Conservation (phyloP, 2,329 filamentous ascomycete species). For the Calonectria pauciramosa region DNA sequence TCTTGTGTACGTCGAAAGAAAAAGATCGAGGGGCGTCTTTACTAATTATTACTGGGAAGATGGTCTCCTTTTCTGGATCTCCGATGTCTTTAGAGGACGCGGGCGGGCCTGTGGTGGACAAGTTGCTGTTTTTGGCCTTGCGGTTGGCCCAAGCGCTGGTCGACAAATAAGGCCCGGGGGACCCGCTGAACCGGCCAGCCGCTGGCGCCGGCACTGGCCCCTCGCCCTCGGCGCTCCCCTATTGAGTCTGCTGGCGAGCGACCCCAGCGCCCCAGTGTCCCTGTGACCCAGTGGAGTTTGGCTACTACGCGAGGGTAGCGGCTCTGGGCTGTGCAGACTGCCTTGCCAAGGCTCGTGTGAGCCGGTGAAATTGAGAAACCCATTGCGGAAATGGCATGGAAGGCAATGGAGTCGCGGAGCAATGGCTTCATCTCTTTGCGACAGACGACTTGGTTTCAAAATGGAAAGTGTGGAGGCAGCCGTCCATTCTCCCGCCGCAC, state of each 20-base stretch:
- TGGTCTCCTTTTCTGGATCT: slow-evolving; percentile 49
- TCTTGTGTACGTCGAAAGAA: slow-evolving; percentile 36
- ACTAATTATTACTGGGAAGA: slow-evolving; percentile 43
- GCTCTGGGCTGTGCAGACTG: slow-evolving; percentile 12
- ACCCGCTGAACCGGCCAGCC: slow-evolving; percentile 10
- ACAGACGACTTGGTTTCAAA: background rate
- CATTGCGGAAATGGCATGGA: background rate
- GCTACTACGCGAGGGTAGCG: background rate
- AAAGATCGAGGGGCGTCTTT: slow-evolving; percentile 29
- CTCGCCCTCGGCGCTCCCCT: background rate
- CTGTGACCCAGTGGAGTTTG: slow-evolving; percentile 11
- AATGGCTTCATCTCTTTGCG: background rate
- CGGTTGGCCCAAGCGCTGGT: slow-evolving; percentile 47
- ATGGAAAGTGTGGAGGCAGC: background rate
- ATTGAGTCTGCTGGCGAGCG: background rate
- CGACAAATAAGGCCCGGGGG: slow-evolving; percentile 42
- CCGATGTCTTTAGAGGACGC: slow-evolving; percentile 41
- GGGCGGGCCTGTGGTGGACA: slow-evolving; percentile 42
- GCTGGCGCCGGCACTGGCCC: slow-evolving; percentile 5
- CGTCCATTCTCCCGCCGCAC: background rate
- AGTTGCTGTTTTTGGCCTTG: slow-evolving; percentile 44
- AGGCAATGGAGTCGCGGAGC: background rate
- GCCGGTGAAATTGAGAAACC: background rate
- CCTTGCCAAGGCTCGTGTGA: background rate
- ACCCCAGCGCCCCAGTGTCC: background rate